Percentiles rank a stretch among this genome's conserved stretches.
These are phyloP conservation scores for Lecanosticta acicola DNA, from an alignment of 2,329 filamentous ascomycete genomes.

Conservation along the genomic window DNA sequence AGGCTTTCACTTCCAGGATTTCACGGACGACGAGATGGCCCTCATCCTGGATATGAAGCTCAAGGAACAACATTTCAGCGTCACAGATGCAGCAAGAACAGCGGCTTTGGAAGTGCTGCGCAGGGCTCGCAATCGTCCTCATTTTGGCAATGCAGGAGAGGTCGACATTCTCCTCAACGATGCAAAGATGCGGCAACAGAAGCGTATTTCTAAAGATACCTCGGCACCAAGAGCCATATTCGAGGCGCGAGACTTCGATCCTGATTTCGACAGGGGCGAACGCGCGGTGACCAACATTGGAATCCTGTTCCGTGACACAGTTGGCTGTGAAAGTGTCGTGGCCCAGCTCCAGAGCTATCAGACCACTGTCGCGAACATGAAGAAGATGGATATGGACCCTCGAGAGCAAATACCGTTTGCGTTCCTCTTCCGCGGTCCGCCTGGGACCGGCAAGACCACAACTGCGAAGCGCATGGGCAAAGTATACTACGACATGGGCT, in stretches of 20 bases:
- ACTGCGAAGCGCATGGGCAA: conserved; percentile 70
- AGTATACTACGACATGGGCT: conserved; percentile 68
- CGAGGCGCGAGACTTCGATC: conserved; percentile 52
- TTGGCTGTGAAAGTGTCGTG: conserved; percentile 55
- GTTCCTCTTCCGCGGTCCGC: conserved; percentile 63
- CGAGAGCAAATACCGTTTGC: conserved; percentile 57
- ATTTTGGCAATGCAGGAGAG: conserved; percentile 70
- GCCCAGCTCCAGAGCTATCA: conserved; percentile 52
- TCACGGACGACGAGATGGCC: conserved; percentile 52
- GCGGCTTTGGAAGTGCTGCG: conserved; percentile 57
- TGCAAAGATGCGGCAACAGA: conserved; percentile 51
- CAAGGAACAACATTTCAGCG: conserved; percentile 49
- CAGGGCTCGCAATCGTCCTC: conserved; percentile 55
- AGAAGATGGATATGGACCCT: conserved; percentile 49
- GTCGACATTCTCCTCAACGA: conserved; percentile 62
- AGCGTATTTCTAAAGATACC: conserved; percentile 34
- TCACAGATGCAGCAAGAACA: conserved; percentile 47
- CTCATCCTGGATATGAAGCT: conserved; percentile 61
- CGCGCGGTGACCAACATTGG: conserved; percentile 46
- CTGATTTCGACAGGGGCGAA: conserved; percentile 52
- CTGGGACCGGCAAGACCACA: conserved; percentile 67
- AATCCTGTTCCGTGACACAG: conserved; percentile 52
- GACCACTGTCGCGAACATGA: conserved; percentile 48
- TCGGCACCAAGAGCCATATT: conserved; percentile 30
- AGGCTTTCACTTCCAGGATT: conserved; percentile 66